Base-by-base conservation (phyloP, 768 basidiomycete genomes). In the Xerocomellus dryophilus region DNA sequence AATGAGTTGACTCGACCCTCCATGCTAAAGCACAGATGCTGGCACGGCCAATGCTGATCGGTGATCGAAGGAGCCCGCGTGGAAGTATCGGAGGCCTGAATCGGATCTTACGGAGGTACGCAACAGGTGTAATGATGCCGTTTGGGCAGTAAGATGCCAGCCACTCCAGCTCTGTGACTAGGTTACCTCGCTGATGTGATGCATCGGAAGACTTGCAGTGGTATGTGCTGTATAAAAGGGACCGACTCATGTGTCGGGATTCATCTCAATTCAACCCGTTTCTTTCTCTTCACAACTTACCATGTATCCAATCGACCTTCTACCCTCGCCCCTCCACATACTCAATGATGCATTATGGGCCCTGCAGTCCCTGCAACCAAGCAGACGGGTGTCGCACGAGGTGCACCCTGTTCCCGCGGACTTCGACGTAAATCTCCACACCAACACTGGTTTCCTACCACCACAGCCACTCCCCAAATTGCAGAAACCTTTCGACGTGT, bases 401-500 rank as follows among this genome's bases (percentile, higher is more conserved):
- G 67, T 65, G 25, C 73, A 71, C 25, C 74, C 69, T 40, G 65
- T 72, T 11, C 75, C 74, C 18, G 60, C 66, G 3, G 76, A 82
- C 52, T 85, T 82, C 52, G 84, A 86, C 60, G 69, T 86, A 17
- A 64, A 73, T 49, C 65, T 71, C 50, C 56, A 73, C 29, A 62
- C 61, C 15, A 60, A 83, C 59, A 86, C 90, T 0, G 96, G 96
- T 0, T 98, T 98, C 74, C 81, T 98, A 61, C 96, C 95, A 1
- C 70, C 79, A 3, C 69, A 74, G 35, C 84, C 84, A 1, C 77
- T 90, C 7, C 77, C 81, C 2, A 77, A 71, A 25, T 75, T 96
- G 23, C 74, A 77, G 5, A 66, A 64, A 9, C 68, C 71, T 29
- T 95, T 79, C 63, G 69, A 68, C 12, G 66, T 81, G 5, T 98